Conservation (phyloP, 129 eudicot species). For the Flaveria robusta region DNA sequence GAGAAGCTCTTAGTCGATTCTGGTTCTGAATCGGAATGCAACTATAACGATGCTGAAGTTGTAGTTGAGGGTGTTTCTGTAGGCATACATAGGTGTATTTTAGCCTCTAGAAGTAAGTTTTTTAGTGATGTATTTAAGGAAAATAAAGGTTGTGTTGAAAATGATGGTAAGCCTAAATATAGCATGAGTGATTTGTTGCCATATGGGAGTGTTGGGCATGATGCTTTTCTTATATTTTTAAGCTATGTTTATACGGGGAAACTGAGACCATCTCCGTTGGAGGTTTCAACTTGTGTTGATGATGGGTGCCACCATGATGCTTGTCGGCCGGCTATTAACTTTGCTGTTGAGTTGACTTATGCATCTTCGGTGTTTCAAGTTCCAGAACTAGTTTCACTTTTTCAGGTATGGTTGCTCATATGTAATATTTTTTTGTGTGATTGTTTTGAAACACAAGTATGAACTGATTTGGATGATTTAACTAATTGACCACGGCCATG, state of each 20-base stretch:
- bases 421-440: background rate
- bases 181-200: slow-evolving; percentile 55
- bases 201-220: slow-evolving; percentile 58
- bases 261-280: slow-evolving; percentile 61
- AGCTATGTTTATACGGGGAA: slow-evolving; percentile 79
- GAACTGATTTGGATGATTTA: background rate
- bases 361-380: slow-evolving; percentile 68
- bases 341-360: slow-evolving; percentile 74
- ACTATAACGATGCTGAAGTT: slow-evolving; percentile 65
- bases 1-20: slow-evolving; percentile 53
- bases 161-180: slow-evolving; percentile 51
- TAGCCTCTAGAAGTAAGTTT: slow-evolving; percentile 70
- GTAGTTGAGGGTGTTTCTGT: slow-evolving; percentile 60
- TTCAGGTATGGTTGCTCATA: slow-evolving; percentile 49
- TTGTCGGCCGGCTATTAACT: slow-evolving; percentile 76
- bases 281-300: slow-evolving; percentile 81
- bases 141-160: slow-evolving; percentile 26
- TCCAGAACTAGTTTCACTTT: slow-evolving; percentile 61
- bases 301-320: slow-evolving; percentile 69
- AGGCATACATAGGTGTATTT: slow-evolving; percentile 75
- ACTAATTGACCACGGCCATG: background rate
- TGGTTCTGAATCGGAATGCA: slow-evolving; percentile 33
- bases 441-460: background rate
- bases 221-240: slow-evolving; percentile 62
- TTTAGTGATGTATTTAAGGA: slow-evolving; percentile 57